Percentiles rank a stretch among this genome's conserved stretches.
phyloP scores from a whole-genome alignment of 306 rosid species.

The Vachellia collinsii region DNA sequence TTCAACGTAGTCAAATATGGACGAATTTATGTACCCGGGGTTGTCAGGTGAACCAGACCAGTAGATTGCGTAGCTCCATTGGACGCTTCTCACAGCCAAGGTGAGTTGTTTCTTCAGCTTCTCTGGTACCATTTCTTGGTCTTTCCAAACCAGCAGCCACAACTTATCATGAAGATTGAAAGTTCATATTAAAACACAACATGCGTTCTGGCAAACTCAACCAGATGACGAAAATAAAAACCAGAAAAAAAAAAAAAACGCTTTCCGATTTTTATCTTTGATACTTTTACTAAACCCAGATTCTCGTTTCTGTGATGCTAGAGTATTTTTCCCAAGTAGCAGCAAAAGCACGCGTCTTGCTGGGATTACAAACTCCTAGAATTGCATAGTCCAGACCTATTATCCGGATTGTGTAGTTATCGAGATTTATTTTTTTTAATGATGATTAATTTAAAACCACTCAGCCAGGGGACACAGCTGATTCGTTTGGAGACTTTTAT shows the following conservation, averaged over 20 bases:
- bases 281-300: background rate
- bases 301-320: background rate
- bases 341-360: background rate
- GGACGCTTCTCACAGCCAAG: conserved; percentile 61
- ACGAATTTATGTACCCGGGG: background rate
- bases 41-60: conserved; percentile 46
- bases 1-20: background rate
- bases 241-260: too few relatives aligned
- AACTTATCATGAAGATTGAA: conserved; percentile 28
- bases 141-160: conserved; percentile 41
- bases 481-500: background rate
- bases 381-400: background rate
- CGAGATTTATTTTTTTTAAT: background rate
- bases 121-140: conserved; percentile 40
- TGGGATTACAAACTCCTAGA: background rate
- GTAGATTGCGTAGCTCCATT: conserved; percentile 64
- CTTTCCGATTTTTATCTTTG: background rate
- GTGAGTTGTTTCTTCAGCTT: conserved; percentile 56
- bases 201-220: too few relatives aligned
- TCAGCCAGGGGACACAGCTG: background rate
- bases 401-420: background rate
- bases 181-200: background rate
- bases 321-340: background rate
- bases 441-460: background rate
- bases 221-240: background rate